Evolutionary conservation across 176 grass and related monocot genomes (phyloP).

Genomic region (Cymbopogon citratus): DNA sequence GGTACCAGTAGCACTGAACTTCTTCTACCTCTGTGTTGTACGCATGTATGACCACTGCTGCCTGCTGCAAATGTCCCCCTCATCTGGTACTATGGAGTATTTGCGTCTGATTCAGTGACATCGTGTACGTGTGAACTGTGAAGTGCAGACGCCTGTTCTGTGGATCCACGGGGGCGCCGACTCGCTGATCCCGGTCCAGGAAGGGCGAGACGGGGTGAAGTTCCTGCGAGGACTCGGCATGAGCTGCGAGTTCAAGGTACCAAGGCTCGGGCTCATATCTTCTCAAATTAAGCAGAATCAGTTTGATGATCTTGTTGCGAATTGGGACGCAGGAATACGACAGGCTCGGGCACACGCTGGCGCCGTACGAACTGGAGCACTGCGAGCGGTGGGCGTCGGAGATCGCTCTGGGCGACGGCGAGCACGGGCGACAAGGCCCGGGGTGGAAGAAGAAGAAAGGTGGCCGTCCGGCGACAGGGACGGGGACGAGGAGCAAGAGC

Average conservation of each 20-base stretch:
- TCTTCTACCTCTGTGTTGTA: background rate
- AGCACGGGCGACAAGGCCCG: background rate
- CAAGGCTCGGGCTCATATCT: background rate
- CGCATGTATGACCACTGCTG: background rate
- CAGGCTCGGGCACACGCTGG: constrained; percentile 14
- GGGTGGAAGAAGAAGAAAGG: background rate
- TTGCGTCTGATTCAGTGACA: background rate
- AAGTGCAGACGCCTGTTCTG: constrained; percentile 27
- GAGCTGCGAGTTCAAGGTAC: constrained; percentile 34
- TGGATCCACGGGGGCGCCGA: constrained; percentile 34
- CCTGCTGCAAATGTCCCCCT: background rate
- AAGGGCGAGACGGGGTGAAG: constrained; percentile 15
- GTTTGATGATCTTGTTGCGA: background rate
- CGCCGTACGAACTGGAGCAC: constrained; percentile 21
- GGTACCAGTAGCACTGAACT: background rate
- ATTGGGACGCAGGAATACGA: constrained; percentile 4
- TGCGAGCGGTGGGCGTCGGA: constrained; percentile 19
- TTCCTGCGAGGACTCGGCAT: constrained; percentile 20
- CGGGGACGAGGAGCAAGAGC: background rate
- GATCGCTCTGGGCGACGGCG: background rate
- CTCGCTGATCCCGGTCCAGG: constrained; percentile 19
- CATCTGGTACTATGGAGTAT: background rate
- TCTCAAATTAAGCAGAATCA: background rate
- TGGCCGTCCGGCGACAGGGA: background rate
- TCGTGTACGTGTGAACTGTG: no score